Evolutionary conservation across 495 filamentous ascomycete species (phyloP).

Genomic region (Penicillium lagena): DNA sequence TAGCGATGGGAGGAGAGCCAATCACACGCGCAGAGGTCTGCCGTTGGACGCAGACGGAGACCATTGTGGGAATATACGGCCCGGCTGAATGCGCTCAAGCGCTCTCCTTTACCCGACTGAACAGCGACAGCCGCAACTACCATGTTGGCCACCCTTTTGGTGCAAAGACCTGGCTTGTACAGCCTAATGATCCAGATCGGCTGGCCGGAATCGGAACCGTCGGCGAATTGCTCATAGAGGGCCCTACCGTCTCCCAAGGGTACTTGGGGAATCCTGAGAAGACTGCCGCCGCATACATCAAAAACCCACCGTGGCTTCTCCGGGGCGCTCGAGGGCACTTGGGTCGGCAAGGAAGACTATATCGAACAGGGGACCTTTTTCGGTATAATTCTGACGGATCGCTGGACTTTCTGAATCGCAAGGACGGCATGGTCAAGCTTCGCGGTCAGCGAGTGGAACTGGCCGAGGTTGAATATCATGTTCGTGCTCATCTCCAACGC

Average conservation of each 20-base stretch:
- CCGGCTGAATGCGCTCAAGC: constrained; percentile 39
- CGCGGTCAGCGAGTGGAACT: constrained; percentile 39
- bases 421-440: constrained; percentile 37
- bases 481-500: too few relatives aligned
- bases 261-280: constrained; percentile 33
- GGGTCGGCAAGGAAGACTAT: constrained; percentile 15
- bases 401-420: constrained; percentile 21
- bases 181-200: constrained; percentile 25
- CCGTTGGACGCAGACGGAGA: constrained; percentile 38
- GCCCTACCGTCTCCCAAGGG: constrained; percentile 28
- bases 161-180: constrained; percentile 26
- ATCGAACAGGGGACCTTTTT: constrained; percentile 28
- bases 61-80: constrained; percentile 49
- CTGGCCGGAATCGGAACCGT: constrained; percentile 32
- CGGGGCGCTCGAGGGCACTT: background rate
- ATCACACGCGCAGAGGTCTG: constrained; percentile 31
- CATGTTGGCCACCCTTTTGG: constrained; percentile 8
- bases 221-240: constrained; percentile 39
- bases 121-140: constrained; percentile 8
- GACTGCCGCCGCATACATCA: constrained; percentile 30
- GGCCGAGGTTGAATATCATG: constrained; percentile 30
- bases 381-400: constrained; percentile 15
- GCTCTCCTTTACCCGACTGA: constrained; percentile 1
- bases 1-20: constrained; percentile 36
- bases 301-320: constrained; percentile 29